phyloP scores from a whole-genome alignment of 2,329 filamentous ascomycete species.

The Phyllosticta citrichinensis region DNA sequence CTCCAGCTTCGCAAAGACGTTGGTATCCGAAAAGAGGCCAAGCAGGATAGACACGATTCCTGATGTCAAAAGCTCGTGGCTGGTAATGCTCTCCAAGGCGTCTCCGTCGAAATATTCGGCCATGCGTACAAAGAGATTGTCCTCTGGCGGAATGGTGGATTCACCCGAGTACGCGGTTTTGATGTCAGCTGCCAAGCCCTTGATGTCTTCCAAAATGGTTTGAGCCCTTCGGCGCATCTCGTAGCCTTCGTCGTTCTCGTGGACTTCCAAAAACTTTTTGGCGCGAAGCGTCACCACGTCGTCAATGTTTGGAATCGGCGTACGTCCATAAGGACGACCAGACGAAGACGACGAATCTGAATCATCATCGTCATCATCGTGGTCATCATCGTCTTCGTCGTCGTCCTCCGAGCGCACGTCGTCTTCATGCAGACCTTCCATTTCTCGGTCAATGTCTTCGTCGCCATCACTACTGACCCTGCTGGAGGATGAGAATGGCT shows the following conservation, averaged over 20 bases:
- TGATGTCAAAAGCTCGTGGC: conserved; percentile 84
- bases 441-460: conserved; percentile 31
- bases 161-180: conserved; percentile 54
- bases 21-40: conserved; percentile 65
- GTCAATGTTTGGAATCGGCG: conserved; percentile 43
- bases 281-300: conserved; percentile 67
- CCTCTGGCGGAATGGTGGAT: conserved; percentile 40
- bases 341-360: conserved; percentile 54
- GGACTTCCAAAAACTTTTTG: conserved; percentile 70
- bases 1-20: conserved; percentile 43
- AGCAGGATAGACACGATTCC: conserved; percentile 79
- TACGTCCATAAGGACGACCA: conserved; percentile 18
- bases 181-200: conserved; percentile 61
- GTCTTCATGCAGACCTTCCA: conserved; percentile 43
- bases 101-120: conserved; percentile 82
- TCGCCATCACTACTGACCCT: conserved; percentile 19
- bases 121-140: conserved; percentile 61
- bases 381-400: conserved; percentile 36
- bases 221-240: conserved; percentile 69
- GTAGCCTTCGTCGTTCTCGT: conserved; percentile 68
- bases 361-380: conserved; percentile 40
- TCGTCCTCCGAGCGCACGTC: conserved; percentile 44
- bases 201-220: conserved; percentile 64
- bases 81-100: conserved; percentile 86
- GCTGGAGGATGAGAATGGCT: conserved; percentile 18